phyloP scores from a whole-genome alignment of 1,139 yeast species.

The Yamadazyma songkhlaensis region DNA sequence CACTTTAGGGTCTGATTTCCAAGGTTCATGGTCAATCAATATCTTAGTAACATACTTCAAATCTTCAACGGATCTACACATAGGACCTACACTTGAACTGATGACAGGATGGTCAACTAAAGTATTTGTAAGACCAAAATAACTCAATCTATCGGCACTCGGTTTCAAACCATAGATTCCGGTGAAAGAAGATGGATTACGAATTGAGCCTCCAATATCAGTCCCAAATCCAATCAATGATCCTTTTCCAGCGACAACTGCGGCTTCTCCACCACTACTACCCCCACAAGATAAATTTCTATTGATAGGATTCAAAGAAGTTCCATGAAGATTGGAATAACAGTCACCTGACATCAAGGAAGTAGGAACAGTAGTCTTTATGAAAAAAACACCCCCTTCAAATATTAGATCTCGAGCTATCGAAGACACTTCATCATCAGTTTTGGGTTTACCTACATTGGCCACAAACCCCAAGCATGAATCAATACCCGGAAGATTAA shows the following conservation, averaged over 20 bases:
- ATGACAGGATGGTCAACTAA: constrained; percentile 13
- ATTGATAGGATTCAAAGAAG: constrained; percentile 27
- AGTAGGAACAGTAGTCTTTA: constrained; percentile 30
- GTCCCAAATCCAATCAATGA: constrained; percentile 50
- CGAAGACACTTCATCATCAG: constrained; percentile 18
- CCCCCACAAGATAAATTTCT: constrained; percentile 30
- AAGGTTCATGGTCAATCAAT: constrained; percentile 15
- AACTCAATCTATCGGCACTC: constrained; percentile 11
- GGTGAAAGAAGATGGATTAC: constrained; percentile 26
- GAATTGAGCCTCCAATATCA: constrained; percentile 57
- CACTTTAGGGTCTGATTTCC: constrained; percentile 17
- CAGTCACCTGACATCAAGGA: constrained; percentile 34
- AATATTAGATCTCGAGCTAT: constrained; percentile 19
- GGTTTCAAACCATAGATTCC: constrained; percentile 9
- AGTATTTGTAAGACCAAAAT: constrained; percentile 12
- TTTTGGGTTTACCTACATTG: constrained; percentile 19
- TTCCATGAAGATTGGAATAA: constrained; percentile 28
- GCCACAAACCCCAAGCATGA: constrained; percentile 45
- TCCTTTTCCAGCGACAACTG: constrained; percentile 32
- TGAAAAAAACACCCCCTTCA: constrained; percentile 28
- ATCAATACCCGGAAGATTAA: constrained; percentile 37
- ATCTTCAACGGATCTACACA: constrained; percentile 29
- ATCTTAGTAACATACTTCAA: constrained; percentile 18
- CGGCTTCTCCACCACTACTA: constrained; percentile 34
- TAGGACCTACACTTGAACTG: constrained; percentile 30